Base-by-base conservation (phyloP, 2,329 filamentous ascomycete genomes). In the Aphanoascus verrucosus region DNA sequence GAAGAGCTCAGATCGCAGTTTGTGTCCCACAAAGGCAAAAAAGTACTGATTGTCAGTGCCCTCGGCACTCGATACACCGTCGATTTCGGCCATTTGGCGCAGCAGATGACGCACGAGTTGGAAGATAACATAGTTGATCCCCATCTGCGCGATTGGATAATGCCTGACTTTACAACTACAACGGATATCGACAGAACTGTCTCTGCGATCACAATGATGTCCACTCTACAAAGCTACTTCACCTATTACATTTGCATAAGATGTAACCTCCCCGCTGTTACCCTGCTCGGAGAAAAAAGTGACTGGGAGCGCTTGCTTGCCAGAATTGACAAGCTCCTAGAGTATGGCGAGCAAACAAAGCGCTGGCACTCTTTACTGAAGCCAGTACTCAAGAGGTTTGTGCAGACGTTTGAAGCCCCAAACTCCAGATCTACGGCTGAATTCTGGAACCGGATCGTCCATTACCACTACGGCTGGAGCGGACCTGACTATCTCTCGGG, bases 131-230 rank as follows among this genome's bases (percentile, higher is more conserved):
- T 8, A 3, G 5, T 67, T 1, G 58, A 53, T 6, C 46, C 75
- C n/a, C 63, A 69, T 0, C 45, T 55, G 11, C 34, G 60, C 4
- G 59, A 64, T 0, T 80, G 76, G 76, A 67, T 81, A 14, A 67
- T 79, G 58, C 78, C 77, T 0, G 56, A 63, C 1, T 81, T 80
- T 57, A 71, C 65, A 3, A 82, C 78, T 0, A 80, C 77, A 0
- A 74, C 69, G 0, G 55, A 66, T 1, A 59, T 59, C 0, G 78
- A 81, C 59, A 60, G 60, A 5, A 62, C 72, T 0, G 67, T 72
- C 1, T 72, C 73, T 0, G 64, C 71, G 0, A 65, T 79, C 2
- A 45, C 77, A 1, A 74, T 80, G 65, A 79, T 80, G 37, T 81
- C 1, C 66, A 75, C 0, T 4, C 23, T 28, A 28, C 23, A 7